A percentile compares a stretch with the other conserved stretches of the same genome.
phyloP scores from a whole-genome alignment of 495 filamentous ascomycete genomes.

The Aspergillus saccharolyticus region DNA sequence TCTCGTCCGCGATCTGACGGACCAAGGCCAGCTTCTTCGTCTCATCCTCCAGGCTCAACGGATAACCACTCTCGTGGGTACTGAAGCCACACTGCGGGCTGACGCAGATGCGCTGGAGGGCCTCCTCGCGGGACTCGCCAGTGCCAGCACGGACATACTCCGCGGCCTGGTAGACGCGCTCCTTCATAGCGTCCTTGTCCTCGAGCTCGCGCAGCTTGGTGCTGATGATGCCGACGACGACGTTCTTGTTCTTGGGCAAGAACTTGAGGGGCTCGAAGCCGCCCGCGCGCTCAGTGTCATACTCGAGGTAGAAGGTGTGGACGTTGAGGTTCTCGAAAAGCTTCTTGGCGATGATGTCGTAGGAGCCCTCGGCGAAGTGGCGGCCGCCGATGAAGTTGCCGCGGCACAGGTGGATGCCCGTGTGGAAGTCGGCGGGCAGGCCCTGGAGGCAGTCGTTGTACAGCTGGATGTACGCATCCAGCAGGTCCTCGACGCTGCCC shows the following conservation, averaged over 20 bases:
- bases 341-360: slow-evolving; percentile 62
- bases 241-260: slow-evolving; percentile 60
- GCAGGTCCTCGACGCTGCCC: slow-evolving; percentile 43
- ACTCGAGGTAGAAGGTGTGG: slow-evolving; percentile 65
- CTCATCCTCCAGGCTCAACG: slow-evolving; percentile 56
- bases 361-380: slow-evolving; percentile 62
- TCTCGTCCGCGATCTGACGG: slow-evolving; percentile 44
- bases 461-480: slow-evolving; percentile 55
- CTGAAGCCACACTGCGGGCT: slow-evolving; percentile 68
- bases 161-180: slow-evolving; percentile 53
- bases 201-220: slow-evolving; percentile 60
- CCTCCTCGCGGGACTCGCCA: slow-evolving; percentile 37
- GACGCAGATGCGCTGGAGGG: slow-evolving; percentile 55
- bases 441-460: slow-evolving; percentile 58
- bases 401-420: slow-evolving; percentile 62
- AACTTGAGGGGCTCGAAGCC: slow-evolving; percentile 60
- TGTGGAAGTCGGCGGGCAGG: slow-evolving; percentile 55
- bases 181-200: slow-evolving; percentile 55
- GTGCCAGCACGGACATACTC: slow-evolving; percentile 52
- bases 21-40: slow-evolving; percentile 47
- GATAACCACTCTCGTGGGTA: slow-evolving; percentile 58
- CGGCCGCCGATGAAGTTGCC: slow-evolving; percentile 47
- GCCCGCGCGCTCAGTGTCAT: slow-evolving; percentile 61
- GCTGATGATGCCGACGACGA: slow-evolving; percentile 61
- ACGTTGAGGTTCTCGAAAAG: slow-evolving; percentile 61